Conservation (phyloP, 805 yeast genomes). For the Cyberlindnera misumaiensis region DNA sequence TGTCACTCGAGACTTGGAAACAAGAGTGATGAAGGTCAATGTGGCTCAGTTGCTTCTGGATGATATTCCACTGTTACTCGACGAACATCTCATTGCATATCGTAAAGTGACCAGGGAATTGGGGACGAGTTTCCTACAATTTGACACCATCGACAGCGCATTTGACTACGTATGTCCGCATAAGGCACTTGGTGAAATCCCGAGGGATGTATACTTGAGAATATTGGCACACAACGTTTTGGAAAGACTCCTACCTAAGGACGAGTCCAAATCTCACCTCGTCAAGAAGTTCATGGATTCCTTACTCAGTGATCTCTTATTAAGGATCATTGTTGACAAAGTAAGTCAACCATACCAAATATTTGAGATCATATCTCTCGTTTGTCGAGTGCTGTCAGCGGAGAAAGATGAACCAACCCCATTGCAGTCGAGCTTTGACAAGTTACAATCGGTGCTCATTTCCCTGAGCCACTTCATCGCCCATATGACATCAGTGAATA, state of each 20-base stretch:
- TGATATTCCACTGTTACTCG: slow-evolving; percentile 36
- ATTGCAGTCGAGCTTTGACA: slow-evolving; percentile 1
- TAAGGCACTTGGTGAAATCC: slow-evolving; percentile 25
- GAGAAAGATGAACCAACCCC: not conserved
- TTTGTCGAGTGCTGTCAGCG: slow-evolving; percentile 11
- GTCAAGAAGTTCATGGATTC: slow-evolving; percentile 33
- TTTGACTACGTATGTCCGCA: slow-evolving; percentile 30
- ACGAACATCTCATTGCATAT: slow-evolving; percentile 30
- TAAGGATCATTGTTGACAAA: slow-evolving; percentile 36
- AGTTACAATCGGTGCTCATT: slow-evolving; percentile 3
- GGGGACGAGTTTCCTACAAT: slow-evolving; percentile 28
- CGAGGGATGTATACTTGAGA: slow-evolving; percentile 28
- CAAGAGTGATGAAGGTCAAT: slow-evolving; percentile 26
- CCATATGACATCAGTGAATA: slow-evolving; percentile 8
- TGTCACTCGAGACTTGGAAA: slow-evolving; percentile 33
- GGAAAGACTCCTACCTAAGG: slow-evolving; percentile 32
- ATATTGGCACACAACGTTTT: slow-evolving; percentile 31
- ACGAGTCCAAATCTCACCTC: slow-evolving; percentile 32
- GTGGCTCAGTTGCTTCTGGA: slow-evolving; percentile 34
- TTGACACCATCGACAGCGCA: slow-evolving; percentile 25
- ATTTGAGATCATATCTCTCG: slow-evolving; percentile 31
- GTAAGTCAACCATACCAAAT: slow-evolving; percentile 46
- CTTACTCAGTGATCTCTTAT: slow-evolving; percentile 35
- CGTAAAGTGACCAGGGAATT: slow-evolving; percentile 22
- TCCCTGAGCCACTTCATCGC: slow-evolving; percentile 13